phyloP scores from a whole-genome alignment of 306 rosid species.

The Prunus persica region DNA sequence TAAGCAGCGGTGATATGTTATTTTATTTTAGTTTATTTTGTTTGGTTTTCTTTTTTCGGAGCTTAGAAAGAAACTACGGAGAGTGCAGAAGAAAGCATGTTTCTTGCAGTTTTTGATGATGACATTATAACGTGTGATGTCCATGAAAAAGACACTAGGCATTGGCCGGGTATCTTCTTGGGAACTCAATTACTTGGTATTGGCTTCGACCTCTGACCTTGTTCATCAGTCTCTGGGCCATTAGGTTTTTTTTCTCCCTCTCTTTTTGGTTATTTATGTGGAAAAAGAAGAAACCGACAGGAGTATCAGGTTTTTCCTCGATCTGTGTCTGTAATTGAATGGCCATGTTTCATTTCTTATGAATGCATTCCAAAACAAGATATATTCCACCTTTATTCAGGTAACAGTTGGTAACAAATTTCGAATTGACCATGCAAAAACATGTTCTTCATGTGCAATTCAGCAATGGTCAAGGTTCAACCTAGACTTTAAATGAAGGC shows the following conservation, averaged over 20 bases:
- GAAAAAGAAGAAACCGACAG: no score
- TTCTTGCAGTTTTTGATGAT: constrained; percentile 1
- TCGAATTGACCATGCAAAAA: not conserved
- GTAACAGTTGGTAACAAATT: not conserved
- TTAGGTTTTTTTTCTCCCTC: not conserved
- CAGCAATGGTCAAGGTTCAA: not conserved
- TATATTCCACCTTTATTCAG: no score
- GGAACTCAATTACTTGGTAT: constrained; percentile 13
- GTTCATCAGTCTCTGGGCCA: not conserved
- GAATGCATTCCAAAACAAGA: no score
- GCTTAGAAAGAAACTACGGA: no score
- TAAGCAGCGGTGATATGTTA: no score
- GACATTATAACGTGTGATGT: not conserved
- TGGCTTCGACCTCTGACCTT: constrained; percentile 14
- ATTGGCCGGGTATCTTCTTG: constrained; percentile 18
- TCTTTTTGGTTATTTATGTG: not conserved
- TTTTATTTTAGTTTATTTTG: not conserved
- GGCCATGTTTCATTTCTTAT: no score
- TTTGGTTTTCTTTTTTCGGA: not conserved
- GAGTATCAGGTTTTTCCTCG: no score
- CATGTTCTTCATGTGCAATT: not conserved
- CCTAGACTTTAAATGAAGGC: not conserved
- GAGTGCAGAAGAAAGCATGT: not conserved
- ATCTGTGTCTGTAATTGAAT: no score
- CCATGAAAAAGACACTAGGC: not conserved